A percentile compares a stretch with the other conserved stretches of the same genome.
Evolutionary conservation across 2,329 filamentous ascomycete species (phyloP).

Genomic region (Sordariomycetes sp.): DNA sequence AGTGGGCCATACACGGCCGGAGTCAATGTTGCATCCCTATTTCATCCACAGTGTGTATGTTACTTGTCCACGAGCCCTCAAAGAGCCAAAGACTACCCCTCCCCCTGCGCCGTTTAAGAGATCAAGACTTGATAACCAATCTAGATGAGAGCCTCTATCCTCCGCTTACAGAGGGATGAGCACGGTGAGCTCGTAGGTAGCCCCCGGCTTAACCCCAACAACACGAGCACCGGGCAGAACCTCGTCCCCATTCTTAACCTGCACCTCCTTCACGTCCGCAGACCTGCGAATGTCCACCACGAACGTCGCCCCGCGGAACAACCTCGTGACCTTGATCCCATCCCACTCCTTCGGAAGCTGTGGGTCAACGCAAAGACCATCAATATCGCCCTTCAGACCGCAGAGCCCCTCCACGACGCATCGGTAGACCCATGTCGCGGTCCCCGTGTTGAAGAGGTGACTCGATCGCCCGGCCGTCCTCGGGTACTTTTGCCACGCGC

Average conservation of each 20-base stretch:
- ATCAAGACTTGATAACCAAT: no score
- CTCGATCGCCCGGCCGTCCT: constrained; percentile 40
- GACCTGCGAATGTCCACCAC: constrained; percentile 26
- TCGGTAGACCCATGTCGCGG: constrained; percentile 41
- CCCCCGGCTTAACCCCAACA: constrained; percentile 24
- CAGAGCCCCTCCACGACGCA: constrained; percentile 41
- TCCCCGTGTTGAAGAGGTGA: constrained; percentile 45
- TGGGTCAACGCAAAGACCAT: constrained; percentile 31
- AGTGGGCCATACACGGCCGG: no score
- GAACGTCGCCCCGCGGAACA: constrained; percentile 37
- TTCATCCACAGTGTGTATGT: no score
- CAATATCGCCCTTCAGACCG: constrained; percentile 32
- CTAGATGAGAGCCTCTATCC: background rate
- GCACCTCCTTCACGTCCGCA: constrained; percentile 22
- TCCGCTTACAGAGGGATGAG: constrained; percentile 1
- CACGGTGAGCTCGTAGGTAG: constrained; percentile 30
- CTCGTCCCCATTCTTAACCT: constrained; percentile 22
- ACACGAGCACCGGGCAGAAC: constrained; percentile 25
- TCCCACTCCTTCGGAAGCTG: constrained; percentile 37
- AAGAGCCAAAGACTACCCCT: no score
- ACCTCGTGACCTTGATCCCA: constrained; percentile 28
- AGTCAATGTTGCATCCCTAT: no score
- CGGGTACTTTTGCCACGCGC: constrained; percentile 31
- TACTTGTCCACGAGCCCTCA: no score
- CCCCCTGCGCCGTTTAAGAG: no score